These are phyloP conservation scores for Lycium barbarum DNA, from an alignment of 257 asterid genomes.

Conservation along the genomic window DNA sequence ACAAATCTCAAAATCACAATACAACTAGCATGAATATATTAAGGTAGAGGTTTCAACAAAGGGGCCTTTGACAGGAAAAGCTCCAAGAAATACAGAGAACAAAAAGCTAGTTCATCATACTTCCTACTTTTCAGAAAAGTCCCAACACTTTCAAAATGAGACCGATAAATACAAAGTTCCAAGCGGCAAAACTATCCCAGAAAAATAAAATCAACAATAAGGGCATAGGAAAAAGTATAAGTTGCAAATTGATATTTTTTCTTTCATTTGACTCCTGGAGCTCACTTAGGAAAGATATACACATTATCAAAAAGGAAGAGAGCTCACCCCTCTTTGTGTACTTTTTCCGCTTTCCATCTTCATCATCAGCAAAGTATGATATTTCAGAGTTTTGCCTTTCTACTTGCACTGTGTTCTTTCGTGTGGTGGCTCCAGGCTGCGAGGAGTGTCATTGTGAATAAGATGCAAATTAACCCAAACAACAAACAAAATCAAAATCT, in stretches of 20 bases:
- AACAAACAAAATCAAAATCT: background rate
- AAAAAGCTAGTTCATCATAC: background rate
- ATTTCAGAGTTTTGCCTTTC: slow-evolving; percentile 85
- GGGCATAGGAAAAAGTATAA: background rate
- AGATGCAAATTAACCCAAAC: slow-evolving; percentile 30
- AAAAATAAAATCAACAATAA: slow-evolving; percentile 17
- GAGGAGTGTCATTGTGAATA: slow-evolving; percentile 18
- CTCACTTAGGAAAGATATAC: slow-evolving; percentile 3
- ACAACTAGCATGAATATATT: background rate
- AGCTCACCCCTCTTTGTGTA: slow-evolving; percentile 84
- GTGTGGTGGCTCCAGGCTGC: slow-evolving; percentile 89
- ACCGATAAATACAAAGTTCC: background rate
- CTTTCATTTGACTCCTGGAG: slow-evolving; percentile 19
- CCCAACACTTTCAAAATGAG: slow-evolving; percentile 13
- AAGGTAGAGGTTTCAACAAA: background rate
- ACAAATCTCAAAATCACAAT: slow-evolving; percentile 14
- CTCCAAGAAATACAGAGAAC: background rate
- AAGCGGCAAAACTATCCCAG: slow-evolving; percentile 27
- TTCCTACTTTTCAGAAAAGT: background rate
- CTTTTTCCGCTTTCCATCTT: slow-evolving; percentile 78
- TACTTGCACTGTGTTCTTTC: slow-evolving; percentile 66
- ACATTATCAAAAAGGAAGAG: slow-evolving; percentile 12
- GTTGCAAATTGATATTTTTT: background rate
- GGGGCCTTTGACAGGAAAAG: background rate
- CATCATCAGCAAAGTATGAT: slow-evolving; percentile 87